Percentiles rank a stretch among this genome's conserved stretches.
phyloP scores from a whole-genome alignment of 2,329 filamentous ascomycete genomes.

The Trichoderma koningii region DNA sequence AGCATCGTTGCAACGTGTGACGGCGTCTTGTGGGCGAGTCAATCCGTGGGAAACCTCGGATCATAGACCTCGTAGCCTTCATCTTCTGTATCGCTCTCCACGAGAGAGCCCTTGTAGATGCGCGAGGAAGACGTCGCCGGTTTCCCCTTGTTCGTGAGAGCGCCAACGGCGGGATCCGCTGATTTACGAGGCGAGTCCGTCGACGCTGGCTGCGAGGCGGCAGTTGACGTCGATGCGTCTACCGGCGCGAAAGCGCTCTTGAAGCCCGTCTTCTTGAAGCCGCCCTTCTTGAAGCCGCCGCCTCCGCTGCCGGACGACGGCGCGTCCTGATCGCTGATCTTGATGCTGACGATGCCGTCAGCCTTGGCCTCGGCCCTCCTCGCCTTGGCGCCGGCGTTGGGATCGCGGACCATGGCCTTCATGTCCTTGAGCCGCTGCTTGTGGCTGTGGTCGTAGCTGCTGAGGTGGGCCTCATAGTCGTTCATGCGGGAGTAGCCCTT shows the following conservation, averaged over 20 bases:
- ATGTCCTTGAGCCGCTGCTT: slow-evolving; percentile 87
- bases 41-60: slow-evolving; percentile 61
- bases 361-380: slow-evolving; percentile 71
- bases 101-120: slow-evolving; percentile 33
- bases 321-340: slow-evolving; percentile 49
- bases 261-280: slow-evolving; percentile 83
- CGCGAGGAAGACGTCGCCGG: slow-evolving; percentile 36
- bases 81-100: slow-evolving; percentile 67
- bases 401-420: slow-evolving; percentile 78
- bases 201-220: slow-evolving; percentile 3
- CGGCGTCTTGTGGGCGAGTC: slow-evolving; percentile 36
- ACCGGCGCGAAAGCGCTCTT: slow-evolving; percentile 71
- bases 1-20: neutral
- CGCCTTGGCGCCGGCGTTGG: slow-evolving; percentile 64
- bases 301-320: slow-evolving; percentile 57
- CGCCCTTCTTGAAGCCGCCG: slow-evolving; percentile 77
- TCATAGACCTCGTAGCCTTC: slow-evolving; percentile 72
- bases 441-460: slow-evolving; percentile 93
- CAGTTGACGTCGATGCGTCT: slow-evolving; percentile 36
- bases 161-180: slow-evolving; percentile 34
- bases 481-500: slow-evolving; percentile 96
- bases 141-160: slow-evolving; percentile 35
- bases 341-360: slow-evolving; percentile 69
- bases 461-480: slow-evolving; percentile 92
- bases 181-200: slow-evolving; percentile 2